A percentile compares a stretch with the other conserved stretches of the same genome.
Conservation (phyloP, 768 basidiomycete genomes). For the Exidia glandulosa region DNA sequence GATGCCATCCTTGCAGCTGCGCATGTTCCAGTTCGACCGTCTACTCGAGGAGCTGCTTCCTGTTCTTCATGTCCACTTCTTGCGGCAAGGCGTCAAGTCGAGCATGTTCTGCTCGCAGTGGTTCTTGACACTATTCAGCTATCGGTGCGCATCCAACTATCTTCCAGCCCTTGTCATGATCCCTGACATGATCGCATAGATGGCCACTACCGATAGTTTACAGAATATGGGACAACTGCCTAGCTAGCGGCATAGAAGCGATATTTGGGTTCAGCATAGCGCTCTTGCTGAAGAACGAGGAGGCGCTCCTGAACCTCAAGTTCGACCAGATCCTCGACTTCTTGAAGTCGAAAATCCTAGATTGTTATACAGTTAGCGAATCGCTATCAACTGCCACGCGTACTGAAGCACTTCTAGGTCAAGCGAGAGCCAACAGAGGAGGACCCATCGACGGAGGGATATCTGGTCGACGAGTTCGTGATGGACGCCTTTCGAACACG, state of each 20-base stretch:
- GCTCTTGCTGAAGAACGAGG: conserved; percentile 82
- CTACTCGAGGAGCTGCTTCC: conserved; percentile 87
- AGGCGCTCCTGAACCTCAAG: conserved; percentile 61
- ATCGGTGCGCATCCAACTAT: conserved; percentile 47
- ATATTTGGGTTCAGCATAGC: conserved; percentile 91
- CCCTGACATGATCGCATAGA: conserved; percentile 29
- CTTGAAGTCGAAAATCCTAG: conserved; percentile 71
- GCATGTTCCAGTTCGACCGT: conserved; percentile 86
- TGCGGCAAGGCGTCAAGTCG: conserved; percentile 89
- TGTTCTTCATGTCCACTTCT: conserved; percentile 84
- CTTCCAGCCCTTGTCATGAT: no score
- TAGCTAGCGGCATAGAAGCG: conserved; percentile 94
- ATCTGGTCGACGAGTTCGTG: conserved; percentile 74
- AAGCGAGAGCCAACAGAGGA: not conserved
- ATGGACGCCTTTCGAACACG: conserved; percentile 73
- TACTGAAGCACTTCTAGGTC: not conserved
- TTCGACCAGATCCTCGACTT: conserved; percentile 87
- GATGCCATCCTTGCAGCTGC: conserved; percentile 94
- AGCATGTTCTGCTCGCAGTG: conserved; percentile 99
- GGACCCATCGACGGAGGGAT: conserved; percentile 18
- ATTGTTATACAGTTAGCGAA: conserved; percentile 54
- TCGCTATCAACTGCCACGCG: not conserved
- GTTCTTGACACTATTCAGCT: conserved; percentile 96
- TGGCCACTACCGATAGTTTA: conserved; percentile 93
- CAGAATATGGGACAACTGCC: conserved; percentile 91